Percentiles rank a stretch among this genome's conserved stretches.
These are phyloP conservation scores for Candida germanica DNA, from an alignment of 805 yeast genomes.

Conservation along the genomic window DNA sequence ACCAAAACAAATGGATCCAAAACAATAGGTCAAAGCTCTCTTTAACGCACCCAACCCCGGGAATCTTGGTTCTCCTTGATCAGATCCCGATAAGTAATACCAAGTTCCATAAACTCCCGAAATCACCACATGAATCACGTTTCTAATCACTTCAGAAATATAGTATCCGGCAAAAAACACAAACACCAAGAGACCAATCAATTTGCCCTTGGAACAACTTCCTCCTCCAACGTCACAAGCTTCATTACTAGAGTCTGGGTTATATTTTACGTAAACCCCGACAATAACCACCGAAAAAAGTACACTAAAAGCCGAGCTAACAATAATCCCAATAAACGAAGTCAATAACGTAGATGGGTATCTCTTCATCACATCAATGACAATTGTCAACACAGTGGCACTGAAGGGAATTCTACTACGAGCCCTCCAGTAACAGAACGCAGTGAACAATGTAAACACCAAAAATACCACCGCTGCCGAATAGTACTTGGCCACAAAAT, in stretches of 20 bases:
- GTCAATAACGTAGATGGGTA: slow-evolving; percentile 69
- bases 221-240: slow-evolving; percentile 56
- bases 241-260: slow-evolving; percentile 49
- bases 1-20: slow-evolving; percentile 89
- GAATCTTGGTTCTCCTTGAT: slow-evolving; percentile 72
- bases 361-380: slow-evolving; percentile 72
- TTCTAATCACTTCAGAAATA: slow-evolving; percentile 78
- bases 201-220: slow-evolving; percentile 51
- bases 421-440: slow-evolving; percentile 71
- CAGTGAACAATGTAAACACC: slow-evolving; percentile 60
- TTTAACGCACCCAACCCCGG: slow-evolving; percentile 80
- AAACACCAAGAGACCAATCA: slow-evolving; percentile 68
- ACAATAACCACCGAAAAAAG: slow-evolving; percentile 67
- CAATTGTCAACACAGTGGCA: slow-evolving; percentile 62
- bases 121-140: slow-evolving; percentile 74
- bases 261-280: slow-evolving; percentile 75
- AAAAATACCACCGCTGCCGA: slow-evolving; percentile 78
- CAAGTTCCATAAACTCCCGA: slow-evolving; percentile 88
- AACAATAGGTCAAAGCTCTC: slow-evolving; percentile 79
- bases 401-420: slow-evolving; percentile 71
- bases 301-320: slow-evolving; percentile 60
- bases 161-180: slow-evolving; percentile 81
- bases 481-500: slow-evolving; percentile 64
- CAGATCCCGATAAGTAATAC: slow-evolving; percentile 77
- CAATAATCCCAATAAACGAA: slow-evolving; percentile 56